Evolutionary conservation across 1,139 yeast genomes (phyloP), one percentile per base, ranked within the genome.

Genomic region (Yamadazyma blattariae): DNA sequence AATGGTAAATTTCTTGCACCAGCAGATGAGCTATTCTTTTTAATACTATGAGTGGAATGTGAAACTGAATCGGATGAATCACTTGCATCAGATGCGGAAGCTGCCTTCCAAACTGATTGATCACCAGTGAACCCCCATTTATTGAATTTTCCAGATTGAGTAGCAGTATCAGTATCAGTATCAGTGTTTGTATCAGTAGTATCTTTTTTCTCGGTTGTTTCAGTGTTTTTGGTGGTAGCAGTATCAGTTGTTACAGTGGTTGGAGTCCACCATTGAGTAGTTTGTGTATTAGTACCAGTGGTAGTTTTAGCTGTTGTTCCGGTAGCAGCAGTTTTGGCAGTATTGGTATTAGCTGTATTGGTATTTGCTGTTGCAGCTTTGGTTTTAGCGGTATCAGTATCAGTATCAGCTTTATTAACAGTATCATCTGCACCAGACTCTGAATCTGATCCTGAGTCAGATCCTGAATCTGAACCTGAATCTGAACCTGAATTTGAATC

Each of bases 71-170:
- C 39, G 4, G 46, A 30, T 3, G 27, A 35, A 1, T 15, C 18
- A 12, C 12, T 11, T 5, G 26, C 37, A 1, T 35, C 34, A 12
- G 43, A 27, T 17, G 19, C 5, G 7, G 19, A 17, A 5, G 7
- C 19, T 3, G 54, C 54, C 22, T 43, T 45, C 74, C 74, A 68
- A 3, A 47, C 48, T 0, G 64, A 56, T 45, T 68, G 71, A 4
- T 58, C 46, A 1, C 74, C 74, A 3, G 71, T 63, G 46, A 68
- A 68, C 2, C 74, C 74, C 61, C 62, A 68, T 44, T 65, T 66
- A 48, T 68, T 68, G 50, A 56, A 62, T 4, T 63, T 47, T n/a
- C 36, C 59, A 19, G 46, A 40, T 19, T 33, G 33, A 15, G 35
- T 34, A 17, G 27, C 35, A 2, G 45, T 33, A 27, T 42, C 38